Conservation (phyloP, 345 rosid genomes). For the Kandelia obovata region DNA sequence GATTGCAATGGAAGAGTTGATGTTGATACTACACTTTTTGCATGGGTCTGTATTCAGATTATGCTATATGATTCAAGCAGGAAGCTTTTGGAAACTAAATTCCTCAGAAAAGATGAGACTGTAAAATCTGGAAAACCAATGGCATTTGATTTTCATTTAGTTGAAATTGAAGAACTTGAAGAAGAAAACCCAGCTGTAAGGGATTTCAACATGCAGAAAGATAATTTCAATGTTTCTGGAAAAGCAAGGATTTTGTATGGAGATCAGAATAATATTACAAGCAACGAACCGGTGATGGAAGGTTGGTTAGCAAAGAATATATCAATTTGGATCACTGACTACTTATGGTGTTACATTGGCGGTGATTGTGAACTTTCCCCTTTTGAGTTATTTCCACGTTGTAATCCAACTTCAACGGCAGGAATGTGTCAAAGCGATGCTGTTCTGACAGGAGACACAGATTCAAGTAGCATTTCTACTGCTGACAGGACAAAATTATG, state of each 20-base stretch:
- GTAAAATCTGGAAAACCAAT: slow-evolving; percentile 45
- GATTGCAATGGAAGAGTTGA: not conserved
- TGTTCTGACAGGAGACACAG: slow-evolving; percentile 11
- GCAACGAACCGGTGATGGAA: slow-evolving; percentile 23
- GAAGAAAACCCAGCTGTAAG: slow-evolving; percentile 16
- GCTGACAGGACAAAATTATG: slow-evolving; percentile 18
- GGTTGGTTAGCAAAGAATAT: slow-evolving; percentile 22
- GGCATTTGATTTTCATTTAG: slow-evolving; percentile 43
- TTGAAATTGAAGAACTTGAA: slow-evolving; percentile 45
- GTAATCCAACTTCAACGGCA: slow-evolving; percentile 8
- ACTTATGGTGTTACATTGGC: not conserved
- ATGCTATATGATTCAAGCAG: slow-evolving; percentile 49
- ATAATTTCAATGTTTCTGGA: not conserved
- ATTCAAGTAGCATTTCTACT: slow-evolving; percentile 26
- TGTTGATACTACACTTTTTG: slow-evolving; percentile 14
- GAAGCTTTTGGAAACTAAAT: slow-evolving; percentile 36
- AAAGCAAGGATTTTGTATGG: slow-evolving; percentile 10
- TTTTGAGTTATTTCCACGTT: not conserved
- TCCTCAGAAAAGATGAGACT: slow-evolving; percentile 48
- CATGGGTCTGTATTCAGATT: slow-evolving; percentile 34
- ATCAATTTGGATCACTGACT: slow-evolving; percentile 1
- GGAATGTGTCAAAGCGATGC: slow-evolving; percentile 25
- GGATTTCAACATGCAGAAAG: slow-evolving; percentile 20
- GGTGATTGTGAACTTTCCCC: not conserved
- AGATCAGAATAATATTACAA: slow-evolving; percentile 20